Base-by-base conservation (phyloP, 139 green algal genomes). In the Chlamydomonas schloesseri region DNA sequence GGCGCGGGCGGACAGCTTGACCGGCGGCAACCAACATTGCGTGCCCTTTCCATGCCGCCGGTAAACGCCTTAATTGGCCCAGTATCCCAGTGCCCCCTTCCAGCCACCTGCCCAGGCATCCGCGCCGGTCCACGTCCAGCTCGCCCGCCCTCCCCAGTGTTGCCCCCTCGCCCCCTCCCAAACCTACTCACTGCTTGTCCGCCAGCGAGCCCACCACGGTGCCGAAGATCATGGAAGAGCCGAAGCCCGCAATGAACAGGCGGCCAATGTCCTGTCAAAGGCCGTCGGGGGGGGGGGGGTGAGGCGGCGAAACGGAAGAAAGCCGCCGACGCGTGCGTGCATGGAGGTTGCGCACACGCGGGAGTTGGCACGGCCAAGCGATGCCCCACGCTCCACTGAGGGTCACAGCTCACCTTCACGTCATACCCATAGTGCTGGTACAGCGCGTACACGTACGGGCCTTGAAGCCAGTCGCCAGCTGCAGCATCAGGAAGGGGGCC, bases 171-270 rank as follows among this genome's bases (percentile, higher is more conserved):
- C 5, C 55, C 9, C 14, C 14, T 57, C n/a, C n/a, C n/a, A n/a
- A 73, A 33, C 24, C 34, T 17, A 86, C 95, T 88, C 89, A 96
- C 94, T 97, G 91, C 76, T 96, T 97, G 87, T 99, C 98, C 1
- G 96, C 98, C 29, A 99, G 79, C 0, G 94, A 95, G 29, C 98
- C 98, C 26, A 98, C 97, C 3, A 99, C 88, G 10, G 98, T 99
- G 69, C 98, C 98, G 84, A 99, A 98, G 21, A 99, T 89, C 95
- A 99, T 97, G 55, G 96, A 98, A 0, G 94, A 98, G 4, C 96
- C 98, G 90, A 99, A 99, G 31, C 98, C 98, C 34, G 98, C 98
- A 71, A 99, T 99, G 93, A 99, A 99, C 0, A 99, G 94, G 20
- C 94, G 91, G 15, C 98, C 98, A 72, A 99, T 99, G 80, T 98